Percentiles rank a stretch among this genome's conserved stretches.
phyloP scores from a whole-genome alignment of 2,329 filamentous ascomycete genomes.

The Malbranchea cinnamomea region DNA sequence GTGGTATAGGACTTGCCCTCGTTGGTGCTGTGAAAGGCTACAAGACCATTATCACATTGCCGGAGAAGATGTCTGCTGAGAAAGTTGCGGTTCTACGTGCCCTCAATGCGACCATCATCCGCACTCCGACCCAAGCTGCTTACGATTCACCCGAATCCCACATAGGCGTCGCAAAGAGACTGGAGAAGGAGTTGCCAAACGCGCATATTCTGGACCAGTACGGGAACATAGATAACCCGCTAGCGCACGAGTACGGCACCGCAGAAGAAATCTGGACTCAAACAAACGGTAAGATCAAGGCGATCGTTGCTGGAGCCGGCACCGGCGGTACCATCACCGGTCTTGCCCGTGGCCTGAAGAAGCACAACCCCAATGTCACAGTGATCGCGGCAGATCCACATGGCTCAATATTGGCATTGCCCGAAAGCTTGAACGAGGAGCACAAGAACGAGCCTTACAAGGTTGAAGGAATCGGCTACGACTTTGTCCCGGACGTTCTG shows the following conservation, averaged over 20 bases:
- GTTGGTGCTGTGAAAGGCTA: slow-evolving; percentile 95
- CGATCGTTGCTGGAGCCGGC: slow-evolving; percentile 79
- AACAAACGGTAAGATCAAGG: slow-evolving; percentile 66
- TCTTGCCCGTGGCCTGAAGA: slow-evolving; percentile 67
- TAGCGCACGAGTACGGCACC: slow-evolving; percentile 85
- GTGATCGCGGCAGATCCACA: slow-evolving; percentile 85
- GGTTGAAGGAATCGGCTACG: slow-evolving; percentile 96
- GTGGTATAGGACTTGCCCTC: slow-evolving; percentile 81
- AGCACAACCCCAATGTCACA: slow-evolving; percentile 74
- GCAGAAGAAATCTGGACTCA: slow-evolving; percentile 94
- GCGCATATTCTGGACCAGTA: slow-evolving; percentile 97
- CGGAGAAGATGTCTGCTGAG: slow-evolving; percentile 98
- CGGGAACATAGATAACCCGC: slow-evolving; percentile 76
- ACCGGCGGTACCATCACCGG: slow-evolving; percentile 94
- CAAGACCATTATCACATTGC: slow-evolving; percentile 95
- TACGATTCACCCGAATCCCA: slow-evolving; percentile 92
- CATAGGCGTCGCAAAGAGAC: slow-evolving; percentile 78
- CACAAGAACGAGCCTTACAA: slow-evolving; percentile 79
- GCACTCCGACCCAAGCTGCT: slow-evolving; percentile 88
- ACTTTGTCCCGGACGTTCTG: slow-evolving; percentile 91
- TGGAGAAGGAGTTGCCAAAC: slow-evolving; percentile 92
- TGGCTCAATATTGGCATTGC: slow-evolving; percentile 79
- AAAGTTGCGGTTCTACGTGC: slow-evolving; percentile 92
- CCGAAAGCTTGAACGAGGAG: slow-evolving; percentile 63
- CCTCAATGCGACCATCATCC: slow-evolving; percentile 90